A percentile compares a stretch with the other conserved stretches of the same genome.
These are phyloP conservation scores for Kingdonia uniflora DNA, from an alignment of 164 flowering plant genomes.

Conservation along the genomic window DNA sequence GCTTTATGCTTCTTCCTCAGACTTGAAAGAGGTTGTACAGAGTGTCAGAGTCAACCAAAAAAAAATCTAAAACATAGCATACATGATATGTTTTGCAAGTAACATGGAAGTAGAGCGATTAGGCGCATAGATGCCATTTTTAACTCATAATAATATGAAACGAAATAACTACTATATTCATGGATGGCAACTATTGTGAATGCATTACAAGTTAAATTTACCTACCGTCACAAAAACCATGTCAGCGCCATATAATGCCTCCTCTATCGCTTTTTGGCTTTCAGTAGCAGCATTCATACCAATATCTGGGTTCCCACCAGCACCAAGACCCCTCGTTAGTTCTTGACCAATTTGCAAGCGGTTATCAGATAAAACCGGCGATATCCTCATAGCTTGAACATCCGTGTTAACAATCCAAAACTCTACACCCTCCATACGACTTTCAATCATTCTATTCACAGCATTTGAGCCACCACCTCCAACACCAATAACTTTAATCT, in stretches of 20 bases:
- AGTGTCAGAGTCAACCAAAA: no score
- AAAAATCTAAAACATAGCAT: no score
- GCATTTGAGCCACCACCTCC: constrained; percentile 99
- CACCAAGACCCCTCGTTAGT: constrained; percentile 94
- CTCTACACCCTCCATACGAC: constrained; percentile 92
- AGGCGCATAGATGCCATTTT: no score
- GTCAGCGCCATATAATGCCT: constrained; percentile 80
- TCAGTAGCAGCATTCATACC: constrained; percentile 97
- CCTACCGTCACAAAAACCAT: constrained; percentile 96
- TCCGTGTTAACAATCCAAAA: constrained; percentile 99
- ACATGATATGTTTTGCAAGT: no score
- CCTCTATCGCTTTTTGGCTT: constrained; percentile 72
- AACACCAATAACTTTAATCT: constrained; percentile 94
- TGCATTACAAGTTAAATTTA: not conserved
- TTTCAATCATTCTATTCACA: constrained; percentile 95
- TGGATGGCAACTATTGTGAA: no score
- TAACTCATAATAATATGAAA: no score
- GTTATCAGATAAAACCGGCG: constrained; percentile 72
- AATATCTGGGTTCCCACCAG: constrained; percentile 96
- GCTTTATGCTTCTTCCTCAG: no score
- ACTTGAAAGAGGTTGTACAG: no score
- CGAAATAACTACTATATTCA: no score
- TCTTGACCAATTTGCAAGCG: constrained; percentile 88
- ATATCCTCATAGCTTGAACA: constrained; percentile 91
- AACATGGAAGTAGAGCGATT: no score